A percentile compares a stretch with the other conserved stretches of the same genome.
These are phyloP conservation scores for Macrolepiota albuminosa DNA, from an alignment of 768 basidiomycete genomes.

Conservation along the genomic window DNA sequence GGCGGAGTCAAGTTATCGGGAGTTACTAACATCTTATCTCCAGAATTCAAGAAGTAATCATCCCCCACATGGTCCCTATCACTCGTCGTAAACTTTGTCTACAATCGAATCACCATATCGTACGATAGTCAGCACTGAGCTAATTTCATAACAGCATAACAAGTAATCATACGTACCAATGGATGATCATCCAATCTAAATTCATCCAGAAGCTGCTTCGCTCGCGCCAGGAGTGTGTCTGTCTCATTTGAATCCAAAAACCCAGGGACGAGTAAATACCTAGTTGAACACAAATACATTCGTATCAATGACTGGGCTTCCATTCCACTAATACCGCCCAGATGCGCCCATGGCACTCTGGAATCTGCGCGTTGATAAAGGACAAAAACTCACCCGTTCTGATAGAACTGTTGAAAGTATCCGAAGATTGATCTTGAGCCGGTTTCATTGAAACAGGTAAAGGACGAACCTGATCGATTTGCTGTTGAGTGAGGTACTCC, in stretches of 20 bases:
- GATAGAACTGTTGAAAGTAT: constrained; percentile 40
- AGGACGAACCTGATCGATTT: constrained; percentile 50
- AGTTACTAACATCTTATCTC: constrained; percentile 73
- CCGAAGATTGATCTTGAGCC: background rate
- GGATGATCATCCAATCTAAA: constrained; percentile 81
- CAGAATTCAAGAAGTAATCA: constrained; percentile 87
- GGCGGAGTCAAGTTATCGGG: background rate
- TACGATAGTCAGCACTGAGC: background rate
- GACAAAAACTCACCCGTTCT: constrained; percentile 43
- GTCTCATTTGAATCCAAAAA: constrained; percentile 67
- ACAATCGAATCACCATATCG: background rate
- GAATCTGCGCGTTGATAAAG: background rate
- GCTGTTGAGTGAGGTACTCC: constrained; percentile 49
- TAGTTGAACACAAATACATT: constrained; percentile 21
- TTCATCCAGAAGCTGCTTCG: constrained; percentile 71
- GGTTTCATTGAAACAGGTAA: background rate
- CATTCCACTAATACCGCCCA: constrained; percentile 1
- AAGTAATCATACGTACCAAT: constrained; percentile 40
- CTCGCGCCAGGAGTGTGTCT: constrained; percentile 56
- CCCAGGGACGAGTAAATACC: constrained; percentile 73
- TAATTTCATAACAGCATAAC: background rate
- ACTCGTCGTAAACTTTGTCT: constrained; percentile 90
- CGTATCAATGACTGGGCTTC: background rate
- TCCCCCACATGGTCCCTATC: constrained; percentile 81
- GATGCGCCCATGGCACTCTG: background rate